Base-by-base conservation (phyloP, 2,329 filamentous ascomycete species). In the Botrytis byssoidea region DNA sequence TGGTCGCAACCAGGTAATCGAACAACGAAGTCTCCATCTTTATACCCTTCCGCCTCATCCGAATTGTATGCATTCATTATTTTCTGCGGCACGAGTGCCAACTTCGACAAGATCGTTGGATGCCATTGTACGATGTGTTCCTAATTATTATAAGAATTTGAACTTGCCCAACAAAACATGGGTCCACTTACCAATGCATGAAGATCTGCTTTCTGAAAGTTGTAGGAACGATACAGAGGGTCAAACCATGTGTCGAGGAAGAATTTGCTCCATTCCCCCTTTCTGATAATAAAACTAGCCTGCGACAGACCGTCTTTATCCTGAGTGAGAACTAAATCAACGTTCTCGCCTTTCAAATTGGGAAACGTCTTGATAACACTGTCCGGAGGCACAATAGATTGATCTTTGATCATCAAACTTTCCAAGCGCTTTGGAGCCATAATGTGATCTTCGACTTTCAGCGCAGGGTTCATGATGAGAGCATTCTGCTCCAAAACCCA, bases 221-320 rank as follows among this genome's bases (percentile, higher is more conserved):
- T 97, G 84, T 99, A 99, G 77, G 88, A 93, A 76, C 95, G 88
- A 83, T 97, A 99, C 61, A 98, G 85, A 66, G 96, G 96, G 81
- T 98, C 94, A 80, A 96, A 97, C 96, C 96, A 99, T 1, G 93
- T 92, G 81, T 99, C 96, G 29, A 98, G 83, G 80, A 99, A 93
- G 85, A 93, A 99, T 80, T 92, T 92, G 63, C 93, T 92, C 93
- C 95, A 99, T 72, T 96, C 93, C 35, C 95, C 94, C 75, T 92
- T 93, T 75, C 90, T 88, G 20, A 99, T 81, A 22, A 98, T 85
- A 75, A 97, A 92, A 83, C 93, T 97, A 18, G 89, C 90, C 25
- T 90, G 88, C 40, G 90, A 89, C 71, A 99, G 81, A 9, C 95
- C 95, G 51, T 93, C 91, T 66, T 88, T 88, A 81, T 99, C 96